Percentiles rank a stretch among this genome's conserved stretches.
These are phyloP conservation scores for Suillus decipiens DNA, from an alignment of 768 basidiomycete genomes.

Conservation along the genomic window DNA sequence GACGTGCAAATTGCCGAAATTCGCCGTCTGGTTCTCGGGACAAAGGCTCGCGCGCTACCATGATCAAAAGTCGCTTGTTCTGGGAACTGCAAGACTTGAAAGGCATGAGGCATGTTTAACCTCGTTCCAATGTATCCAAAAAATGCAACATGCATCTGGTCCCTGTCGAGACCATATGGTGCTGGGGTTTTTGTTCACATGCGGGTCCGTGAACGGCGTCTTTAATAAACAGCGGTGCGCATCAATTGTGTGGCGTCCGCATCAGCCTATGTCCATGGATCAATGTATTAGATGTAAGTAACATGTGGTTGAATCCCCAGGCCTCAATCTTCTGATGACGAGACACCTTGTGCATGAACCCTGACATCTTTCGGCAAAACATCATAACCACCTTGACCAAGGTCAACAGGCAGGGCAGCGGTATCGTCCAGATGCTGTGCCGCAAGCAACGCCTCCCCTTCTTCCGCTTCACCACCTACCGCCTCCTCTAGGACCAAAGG, in stretches of 20 bases:
- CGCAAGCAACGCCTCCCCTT: constrained; percentile 52
- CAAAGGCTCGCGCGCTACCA: no score
- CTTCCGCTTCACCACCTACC: constrained; percentile 50
- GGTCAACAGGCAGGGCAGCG: constrained; percentile 75
- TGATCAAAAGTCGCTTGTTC: neutral
- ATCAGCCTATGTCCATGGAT: constrained; percentile 3
- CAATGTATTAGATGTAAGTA: neutral
- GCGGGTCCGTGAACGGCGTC: constrained; percentile 20
- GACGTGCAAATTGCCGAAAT: constrained; percentile 6
- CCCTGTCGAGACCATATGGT: constrained; percentile 5
- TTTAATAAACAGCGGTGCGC: constrained; percentile 9
- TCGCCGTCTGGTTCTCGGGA: neutral
- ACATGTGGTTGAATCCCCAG: constrained; percentile 4
- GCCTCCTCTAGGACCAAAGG: constrained; percentile 34
- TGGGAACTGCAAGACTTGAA: neutral
- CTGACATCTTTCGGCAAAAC: constrained; percentile 60
- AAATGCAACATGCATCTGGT: neutral
- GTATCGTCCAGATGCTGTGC: constrained; percentile 67
- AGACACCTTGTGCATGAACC: constrained; percentile 21
- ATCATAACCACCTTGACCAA: constrained; percentile 84
- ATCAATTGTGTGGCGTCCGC: constrained; percentile 2
- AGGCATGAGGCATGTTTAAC: neutral
- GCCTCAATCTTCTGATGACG: constrained; percentile 16
- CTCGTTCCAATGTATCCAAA: neutral
- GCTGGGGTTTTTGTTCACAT: constrained; percentile 3